Evolutionary conservation across 2,329 filamentous ascomycete genomes (phyloP), one percentile per base, ranked within the genome.

Genomic region (Samsoniella hepiali): DNA sequence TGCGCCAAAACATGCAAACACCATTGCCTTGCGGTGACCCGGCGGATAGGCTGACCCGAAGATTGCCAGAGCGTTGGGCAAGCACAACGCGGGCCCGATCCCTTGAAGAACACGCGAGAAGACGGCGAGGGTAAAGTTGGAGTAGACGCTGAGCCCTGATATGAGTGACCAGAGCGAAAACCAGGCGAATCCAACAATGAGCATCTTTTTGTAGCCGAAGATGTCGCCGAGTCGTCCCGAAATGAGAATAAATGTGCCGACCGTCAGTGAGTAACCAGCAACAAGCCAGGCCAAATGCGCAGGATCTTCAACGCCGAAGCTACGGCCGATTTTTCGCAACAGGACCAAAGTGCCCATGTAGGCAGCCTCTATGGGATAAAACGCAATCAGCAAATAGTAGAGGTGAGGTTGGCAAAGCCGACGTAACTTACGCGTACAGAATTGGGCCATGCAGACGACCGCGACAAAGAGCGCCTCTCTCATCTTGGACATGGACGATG

Each of bases 11-110:
- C 82, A 71, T 3, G 76, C 76, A 65, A 91, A 88, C 0, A 84
- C 79, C 74, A 89, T 83, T 55, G 84, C 80, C 71, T 88, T 89
- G 64, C 81, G 78, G 59, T 73, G 76, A 0, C 87, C 86, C 0
- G 83, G 83, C 0, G 78, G 74, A 66, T 88, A 89, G 0, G 82
- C 79, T 0, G 77, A 76, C 2, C 86, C 87, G 0, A 90, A 72
- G 13, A 91, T 77, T 2, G 86, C 87, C 29, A 90, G 73, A 0
- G 79, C 85, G 65, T 89, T 91, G 0, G 88, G 88, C 31, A 90
- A 75, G 11, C 82, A 75, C 40, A 91, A 77, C 0, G 87, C 86
- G 0, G 86, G 84, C 0, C 88, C 88, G 22, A 88, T 80, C 0
- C 85, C 84, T 65, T 88, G 84, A 3, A 87, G 70, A 0, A 81